phyloP scores from a whole-genome alignment of 2,329 filamentous ascomycete species.

The Talaromyces sp. region DNA sequence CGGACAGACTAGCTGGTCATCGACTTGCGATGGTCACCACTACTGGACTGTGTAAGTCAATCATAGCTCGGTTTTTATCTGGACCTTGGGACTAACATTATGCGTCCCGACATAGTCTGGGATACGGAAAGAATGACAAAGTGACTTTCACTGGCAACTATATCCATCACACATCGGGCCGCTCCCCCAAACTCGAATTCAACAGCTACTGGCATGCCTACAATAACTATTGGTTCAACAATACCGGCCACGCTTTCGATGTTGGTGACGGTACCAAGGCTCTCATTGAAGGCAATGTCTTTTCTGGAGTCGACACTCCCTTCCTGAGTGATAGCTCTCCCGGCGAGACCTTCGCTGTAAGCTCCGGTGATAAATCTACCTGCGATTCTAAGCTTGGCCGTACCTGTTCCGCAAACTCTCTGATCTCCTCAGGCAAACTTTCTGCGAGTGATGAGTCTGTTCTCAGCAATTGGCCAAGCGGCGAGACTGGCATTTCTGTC shows the following conservation, averaged over 20 bases:
- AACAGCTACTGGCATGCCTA: slow-evolving; percentile 59
- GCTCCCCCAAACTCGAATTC: slow-evolving; percentile 58
- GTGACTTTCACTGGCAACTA: slow-evolving; percentile 64
- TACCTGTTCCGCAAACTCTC: slow-evolving; percentile 31
- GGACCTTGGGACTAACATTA: not conserved
- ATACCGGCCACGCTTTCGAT: slow-evolving; percentile 51
- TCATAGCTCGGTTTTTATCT: not conserved
- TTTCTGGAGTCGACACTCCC: slow-evolving; percentile 46
- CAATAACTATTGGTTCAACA: slow-evolving; percentile 43
- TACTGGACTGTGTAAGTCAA: slow-evolving; percentile 56
- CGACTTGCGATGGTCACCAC: slow-evolving; percentile 60
- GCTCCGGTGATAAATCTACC: slow-evolving; percentile 15
- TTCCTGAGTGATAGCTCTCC: slow-evolving; percentile 29
- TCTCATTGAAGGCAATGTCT: slow-evolving; percentile 52
- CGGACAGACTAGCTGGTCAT: slow-evolving; percentile 56
- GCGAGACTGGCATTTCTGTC: slow-evolving; percentile 33
- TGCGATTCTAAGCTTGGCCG: slow-evolving; percentile 32
- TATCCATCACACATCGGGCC: slow-evolving; percentile 60
- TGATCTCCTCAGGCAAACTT: slow-evolving; percentile 34
- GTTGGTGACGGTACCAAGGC: slow-evolving; percentile 29
- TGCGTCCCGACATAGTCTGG: slow-evolving; percentile 38
- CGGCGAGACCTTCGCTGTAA: slow-evolving; percentile 33
- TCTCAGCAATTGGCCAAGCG: slow-evolving; percentile 34
- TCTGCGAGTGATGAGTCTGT: slow-evolving; percentile 28
- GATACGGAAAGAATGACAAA: slow-evolving; percentile 57